A percentile compares a stretch with the other conserved stretches of the same genome.
phyloP scores from a whole-genome alignment of 225 moss, liverwort and hornwort species.

The Marchantia paleacea region DNA sequence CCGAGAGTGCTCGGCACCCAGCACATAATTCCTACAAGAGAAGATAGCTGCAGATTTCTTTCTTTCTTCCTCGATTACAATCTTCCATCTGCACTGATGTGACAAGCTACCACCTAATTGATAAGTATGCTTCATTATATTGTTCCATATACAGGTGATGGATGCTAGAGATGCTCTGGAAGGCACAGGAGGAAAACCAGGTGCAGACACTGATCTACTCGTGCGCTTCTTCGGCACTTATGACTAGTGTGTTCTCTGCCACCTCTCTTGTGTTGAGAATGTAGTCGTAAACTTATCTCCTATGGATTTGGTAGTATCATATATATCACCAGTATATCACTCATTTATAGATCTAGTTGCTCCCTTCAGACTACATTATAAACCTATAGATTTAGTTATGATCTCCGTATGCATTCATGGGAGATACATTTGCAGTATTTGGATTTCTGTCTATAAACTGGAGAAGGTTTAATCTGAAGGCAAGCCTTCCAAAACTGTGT shows the following conservation, averaged over 20 bases:
- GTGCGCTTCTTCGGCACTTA: conserved; percentile 99
- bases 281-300: not conserved
- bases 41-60: not conserved
- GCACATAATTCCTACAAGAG: not conserved
- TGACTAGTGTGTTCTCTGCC: conserved; percentile 81
- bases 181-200: conserved; percentile 70
- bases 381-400: too few relatives aligned
- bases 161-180: conserved; percentile 57
- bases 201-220: conserved; percentile 73
- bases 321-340: too few relatives aligned
- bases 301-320: not conserved
- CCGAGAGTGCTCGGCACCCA: not conserved
- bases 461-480: too few relatives aligned
- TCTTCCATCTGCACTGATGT: not conserved
- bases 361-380: too few relatives aligned
- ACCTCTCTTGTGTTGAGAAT: conserved; percentile 2
- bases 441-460: too few relatives aligned
- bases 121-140: not conserved
- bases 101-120: not conserved
- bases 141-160: conserved; percentile 42
- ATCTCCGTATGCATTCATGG: too few relatives aligned
- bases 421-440: too few relatives aligned
- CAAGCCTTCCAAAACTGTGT: too few relatives aligned
- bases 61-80: not conserved
- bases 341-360: too few relatives aligned